Conservation (phyloP, 768 basidiomycete genomes). For the Russula ochroleuca region DNA sequence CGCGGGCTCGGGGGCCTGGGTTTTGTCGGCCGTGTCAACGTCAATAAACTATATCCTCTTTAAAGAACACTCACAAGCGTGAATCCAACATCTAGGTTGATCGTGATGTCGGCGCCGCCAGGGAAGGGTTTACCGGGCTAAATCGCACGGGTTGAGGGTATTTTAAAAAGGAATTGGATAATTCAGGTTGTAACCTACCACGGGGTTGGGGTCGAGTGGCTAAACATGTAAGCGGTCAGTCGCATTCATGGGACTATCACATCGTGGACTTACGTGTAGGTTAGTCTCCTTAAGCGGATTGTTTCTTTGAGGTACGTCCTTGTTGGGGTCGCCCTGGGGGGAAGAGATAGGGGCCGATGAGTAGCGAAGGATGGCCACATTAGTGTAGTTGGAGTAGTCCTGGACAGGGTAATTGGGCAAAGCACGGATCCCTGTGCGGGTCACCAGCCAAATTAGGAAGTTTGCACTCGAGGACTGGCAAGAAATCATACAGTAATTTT, state of each 20-base stretch:
- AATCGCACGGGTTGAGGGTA: neutral
- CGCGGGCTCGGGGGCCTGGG: neutral
- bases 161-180: neutral
- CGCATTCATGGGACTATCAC: neutral
- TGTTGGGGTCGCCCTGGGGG: slow-evolving; percentile 1
- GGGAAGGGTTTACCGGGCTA: slow-evolving; percentile 11
- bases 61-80: slow-evolving; percentile 10
- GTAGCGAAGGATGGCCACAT: slow-evolving; percentile 28
- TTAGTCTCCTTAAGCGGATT: slow-evolving; percentile 13
- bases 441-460: neutral
- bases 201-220: slow-evolving; percentile 6
- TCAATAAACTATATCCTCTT: neutral
- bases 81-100: neutral
- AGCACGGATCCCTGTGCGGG: slow-evolving; percentile 17
- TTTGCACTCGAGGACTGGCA: neutral
- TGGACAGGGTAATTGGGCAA: neutral
- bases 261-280: slow-evolving; percentile 12
- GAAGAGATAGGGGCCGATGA: neutral
- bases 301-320: neutral
- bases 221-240: slow-evolving; percentile 13
- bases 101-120: slow-evolving; percentile 18
- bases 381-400: slow-evolving; percentile 13
- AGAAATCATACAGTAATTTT: slow-evolving; percentile 14
- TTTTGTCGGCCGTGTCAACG: neutral
- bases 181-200: slow-evolving; percentile 9